Base-by-base conservation (phyloP, 345 rosid genomes). In the Raphanus sativus region DNA sequence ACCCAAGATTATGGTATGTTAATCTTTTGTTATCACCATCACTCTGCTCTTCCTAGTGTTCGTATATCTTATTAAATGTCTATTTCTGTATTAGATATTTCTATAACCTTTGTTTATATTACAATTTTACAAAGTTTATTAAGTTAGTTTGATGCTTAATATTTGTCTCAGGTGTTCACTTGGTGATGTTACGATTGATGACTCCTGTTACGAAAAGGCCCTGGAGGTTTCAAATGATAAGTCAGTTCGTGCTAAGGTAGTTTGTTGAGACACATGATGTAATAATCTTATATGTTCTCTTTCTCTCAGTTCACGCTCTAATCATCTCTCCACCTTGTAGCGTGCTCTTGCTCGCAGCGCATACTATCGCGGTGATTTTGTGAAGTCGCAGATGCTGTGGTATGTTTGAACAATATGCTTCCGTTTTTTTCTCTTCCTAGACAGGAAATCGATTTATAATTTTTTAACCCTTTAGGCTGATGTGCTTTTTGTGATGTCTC, bases 241-340 rank as follows among this genome's bases (percentile, higher is more conserved):
- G 77, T 94, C 98, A 71, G 91, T 92, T 28, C 87, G 98, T 81
- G 98, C 98, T 34, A 92, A 84, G 98, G 97, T 94, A 81, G 76
- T 50, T n/a, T n/a, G n/a, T 75, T 62, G 52, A 30, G 32, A 71
- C 58, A 68, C 61, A n/a, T 32, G 5, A 32, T 32, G 34, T 32
- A 32, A 32, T 32, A 5, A 32, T 32, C 34, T n/a, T 32, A 32
- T 32, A 30, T 78, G 70, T 74, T 54, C 52, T n/a, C n/a, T n/a
- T n/a, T 29, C 42, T 33, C 55, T 67, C 25, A 29, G 61, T n/a
- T 38, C 74, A 73, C 55, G 61, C 63, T 75, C 65, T 65, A 55
- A 38, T 52, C 59, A 26, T 69, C 42, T 40, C 63, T 69, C 59
- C 65, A 36, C 75, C 6, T 78, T 15, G 70, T 83, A 94, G 98